Percentiles rank a stretch among this genome's conserved stretches.
These are phyloP conservation scores for Acer campestre DNA, from an alignment of 345 rosid species.

Conservation along the genomic window DNA sequence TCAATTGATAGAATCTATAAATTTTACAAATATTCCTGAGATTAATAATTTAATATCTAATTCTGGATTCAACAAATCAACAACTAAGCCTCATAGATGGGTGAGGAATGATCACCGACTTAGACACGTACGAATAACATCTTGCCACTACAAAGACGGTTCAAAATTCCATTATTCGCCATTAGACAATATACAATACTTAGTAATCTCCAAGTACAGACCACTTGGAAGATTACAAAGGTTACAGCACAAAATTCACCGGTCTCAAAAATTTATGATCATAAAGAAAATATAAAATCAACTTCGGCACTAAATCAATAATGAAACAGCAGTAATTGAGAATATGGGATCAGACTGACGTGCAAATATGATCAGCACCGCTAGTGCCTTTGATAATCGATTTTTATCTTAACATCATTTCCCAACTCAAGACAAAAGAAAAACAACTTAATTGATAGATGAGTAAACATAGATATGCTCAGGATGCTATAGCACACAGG, in stretches of 20 bases:
- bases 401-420: conserved; percentile 23
- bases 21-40: neutral
- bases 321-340: neutral
- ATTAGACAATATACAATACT: neutral
- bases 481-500: neutral
- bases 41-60: neutral
- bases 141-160: neutral
- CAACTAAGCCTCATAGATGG: neutral
- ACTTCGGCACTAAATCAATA: neutral
- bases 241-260: neutral
- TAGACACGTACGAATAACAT: neutral
- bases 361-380: conserved; percentile 43
- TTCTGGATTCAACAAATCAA: neutral
- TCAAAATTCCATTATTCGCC: neutral
- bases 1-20: neutral
- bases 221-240: neutral
- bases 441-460: neutral
- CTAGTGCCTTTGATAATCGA: conserved; percentile 22
- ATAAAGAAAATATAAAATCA: neutral
- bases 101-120: neutral
- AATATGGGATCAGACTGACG: conserved; percentile 44
- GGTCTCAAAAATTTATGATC: neutral
- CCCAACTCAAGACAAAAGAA: conserved; percentile 11
- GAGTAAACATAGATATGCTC: neutral
- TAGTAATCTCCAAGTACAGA: neutral